phyloP scores from a whole-genome alignment of 1,284 basidiomycete genomes.

The Fereydounia khargensis region DNA sequence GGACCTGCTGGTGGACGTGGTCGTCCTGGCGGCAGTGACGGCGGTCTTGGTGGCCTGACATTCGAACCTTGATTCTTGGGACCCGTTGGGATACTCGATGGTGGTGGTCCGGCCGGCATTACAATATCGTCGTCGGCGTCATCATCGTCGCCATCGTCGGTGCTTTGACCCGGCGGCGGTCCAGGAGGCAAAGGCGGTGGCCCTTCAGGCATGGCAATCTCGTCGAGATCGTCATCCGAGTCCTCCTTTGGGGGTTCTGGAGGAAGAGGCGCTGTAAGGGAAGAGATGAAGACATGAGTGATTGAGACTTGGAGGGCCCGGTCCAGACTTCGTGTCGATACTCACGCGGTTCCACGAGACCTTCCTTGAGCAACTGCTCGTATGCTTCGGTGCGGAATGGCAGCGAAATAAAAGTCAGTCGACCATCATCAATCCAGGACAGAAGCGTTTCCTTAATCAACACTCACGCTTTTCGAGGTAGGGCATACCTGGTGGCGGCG shows the following conservation, averaged over 20 bases:
- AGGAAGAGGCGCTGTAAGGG: not conserved
- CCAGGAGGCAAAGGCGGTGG: constrained; percentile 8
- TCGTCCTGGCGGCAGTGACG: not conserved
- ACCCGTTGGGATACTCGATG: constrained; percentile 1
- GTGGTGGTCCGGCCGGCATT: constrained; percentile 48
- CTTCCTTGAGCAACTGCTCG: constrained; percentile 21
- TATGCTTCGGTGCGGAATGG: no score
- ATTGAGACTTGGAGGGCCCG: no score
- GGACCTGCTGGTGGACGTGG: not conserved
- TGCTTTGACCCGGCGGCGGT: not conserved
- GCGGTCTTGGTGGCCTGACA: not conserved
- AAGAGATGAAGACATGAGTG: not conserved
- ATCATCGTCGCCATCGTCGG: constrained; percentile 34
- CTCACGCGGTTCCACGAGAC: constrained; percentile 2
- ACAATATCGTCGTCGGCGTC: constrained; percentile 47
- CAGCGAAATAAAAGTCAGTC: no score
- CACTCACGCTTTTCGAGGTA: constrained; percentile 67
- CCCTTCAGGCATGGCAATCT: constrained; percentile 17
- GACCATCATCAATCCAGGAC: no score
- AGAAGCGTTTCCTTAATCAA: no score
- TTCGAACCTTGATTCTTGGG: no score
- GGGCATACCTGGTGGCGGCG: constrained; percentile 94
- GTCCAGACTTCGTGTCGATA: not conserved
- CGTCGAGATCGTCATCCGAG: constrained; percentile 7
- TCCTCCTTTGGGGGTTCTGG: constrained; percentile 6